Conservation (phyloP, 176 grass and related monocot species). For the Tillandsia fasciculata region DNA sequence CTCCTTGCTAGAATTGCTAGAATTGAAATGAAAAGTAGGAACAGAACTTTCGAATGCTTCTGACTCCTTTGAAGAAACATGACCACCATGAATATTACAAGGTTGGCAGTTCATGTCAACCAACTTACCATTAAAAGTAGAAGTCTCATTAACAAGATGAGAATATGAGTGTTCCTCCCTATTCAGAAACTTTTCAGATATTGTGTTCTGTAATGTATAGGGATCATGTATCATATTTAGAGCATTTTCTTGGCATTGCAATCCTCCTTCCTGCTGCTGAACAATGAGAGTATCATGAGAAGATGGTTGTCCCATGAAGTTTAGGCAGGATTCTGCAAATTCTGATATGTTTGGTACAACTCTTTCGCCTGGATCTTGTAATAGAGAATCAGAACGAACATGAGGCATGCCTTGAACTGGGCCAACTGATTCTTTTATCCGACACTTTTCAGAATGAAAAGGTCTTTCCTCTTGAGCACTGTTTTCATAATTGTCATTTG, state of each 20-base stretch:
- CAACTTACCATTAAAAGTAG: slow-evolving; percentile 10
- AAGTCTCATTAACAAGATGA: slow-evolving; percentile 18
- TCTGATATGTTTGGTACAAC: slow-evolving; percentile 36
- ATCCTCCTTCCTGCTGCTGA: slow-evolving; percentile 33
- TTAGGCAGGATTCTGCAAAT: slow-evolving; percentile 21
- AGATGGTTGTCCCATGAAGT: slow-evolving; percentile 27
- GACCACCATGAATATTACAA: slow-evolving; percentile 6
- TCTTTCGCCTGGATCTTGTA: slow-evolving; percentile 24
- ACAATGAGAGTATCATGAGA: slow-evolving; percentile 29
- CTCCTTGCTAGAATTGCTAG: slow-evolving; percentile 7
- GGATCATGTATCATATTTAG: background rate
- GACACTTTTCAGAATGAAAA: slow-evolving; percentile 45
- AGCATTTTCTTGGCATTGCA: background rate
- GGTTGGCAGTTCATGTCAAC: slow-evolving; percentile 13
- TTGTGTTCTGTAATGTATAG: background rate
- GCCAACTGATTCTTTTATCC: slow-evolving; percentile 18
- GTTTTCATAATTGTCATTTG: slow-evolving; percentile 26
- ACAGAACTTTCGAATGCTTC: slow-evolving; percentile 47
- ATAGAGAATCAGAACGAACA: slow-evolving; percentile 57
- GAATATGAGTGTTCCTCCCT: slow-evolving; percentile 19
- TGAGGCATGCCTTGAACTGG: slow-evolving; percentile 42
- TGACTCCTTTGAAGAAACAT: slow-evolving; percentile 37
- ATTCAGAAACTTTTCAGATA: background rate
- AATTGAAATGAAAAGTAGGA: slow-evolving; percentile 29
- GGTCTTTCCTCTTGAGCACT: slow-evolving; percentile 23